Conservation (phyloP, 2,329 filamentous ascomycete species). For the Aspergillus phoenicis region DNA sequence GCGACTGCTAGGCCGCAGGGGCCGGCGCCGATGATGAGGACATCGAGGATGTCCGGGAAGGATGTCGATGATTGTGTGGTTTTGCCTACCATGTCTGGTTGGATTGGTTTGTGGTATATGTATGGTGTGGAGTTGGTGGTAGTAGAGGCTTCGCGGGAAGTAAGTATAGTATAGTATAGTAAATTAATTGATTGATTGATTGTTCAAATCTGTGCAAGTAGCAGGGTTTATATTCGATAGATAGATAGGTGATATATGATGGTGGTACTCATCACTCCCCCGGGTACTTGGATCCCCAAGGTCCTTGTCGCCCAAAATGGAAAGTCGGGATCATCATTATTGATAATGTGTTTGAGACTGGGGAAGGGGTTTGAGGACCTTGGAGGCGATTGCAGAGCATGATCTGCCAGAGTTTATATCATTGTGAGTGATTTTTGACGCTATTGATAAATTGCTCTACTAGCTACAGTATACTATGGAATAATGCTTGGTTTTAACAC, state of each 20-base stretch:
- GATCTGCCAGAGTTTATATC: background rate
- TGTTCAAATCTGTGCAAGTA: too few relatives aligned
- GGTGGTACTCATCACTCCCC: conserved; percentile 19
- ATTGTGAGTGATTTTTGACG: background rate
- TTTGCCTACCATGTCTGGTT: conserved; percentile 10
- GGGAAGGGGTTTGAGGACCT: conserved; percentile 28
- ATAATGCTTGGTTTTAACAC: too few relatives aligned
- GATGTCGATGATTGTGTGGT: background rate
- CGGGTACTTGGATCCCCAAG: conserved; percentile 39
- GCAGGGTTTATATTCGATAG: too few relatives aligned
- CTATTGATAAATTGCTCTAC: background rate
- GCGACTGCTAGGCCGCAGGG: conserved; percentile 75
- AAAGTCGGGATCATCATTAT: background rate
- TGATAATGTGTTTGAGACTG: conserved; percentile 9
- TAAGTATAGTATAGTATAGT: too few relatives aligned
- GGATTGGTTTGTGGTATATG: background rate
- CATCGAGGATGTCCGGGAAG: conserved; percentile 51
- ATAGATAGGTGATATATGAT: background rate
- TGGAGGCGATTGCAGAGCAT: conserved; percentile 14
- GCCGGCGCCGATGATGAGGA: conserved; percentile 73
- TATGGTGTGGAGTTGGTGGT: background rate
- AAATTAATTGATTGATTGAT: too few relatives aligned
- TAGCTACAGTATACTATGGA: too few relatives aligned
- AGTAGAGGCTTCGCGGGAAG: too few relatives aligned
- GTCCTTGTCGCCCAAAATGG: conserved; percentile 26